Evolutionary conservation across 2,329 filamentous ascomycete genomes (phyloP).

Genomic region (Aspergillus glaucus): DNA sequence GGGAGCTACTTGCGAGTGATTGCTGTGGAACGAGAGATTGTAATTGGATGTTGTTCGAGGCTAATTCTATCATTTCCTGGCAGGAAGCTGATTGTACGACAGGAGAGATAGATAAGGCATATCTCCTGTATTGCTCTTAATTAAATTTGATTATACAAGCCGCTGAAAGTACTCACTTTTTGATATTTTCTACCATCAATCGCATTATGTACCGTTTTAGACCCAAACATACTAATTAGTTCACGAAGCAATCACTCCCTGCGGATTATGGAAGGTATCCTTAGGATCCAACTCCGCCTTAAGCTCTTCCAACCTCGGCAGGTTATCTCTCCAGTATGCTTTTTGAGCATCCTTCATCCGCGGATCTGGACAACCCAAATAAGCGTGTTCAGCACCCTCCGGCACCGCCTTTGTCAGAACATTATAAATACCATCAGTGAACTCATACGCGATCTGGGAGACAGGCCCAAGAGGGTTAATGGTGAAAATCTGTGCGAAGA

Average conservation of each 20-base stretch:
- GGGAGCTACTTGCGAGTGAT: too few species aligned
- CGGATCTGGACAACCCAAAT: conserved; percentile 59
- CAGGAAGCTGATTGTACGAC: too few species aligned
- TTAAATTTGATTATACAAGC: too few species aligned
- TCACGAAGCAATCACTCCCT: conserved; percentile 32
- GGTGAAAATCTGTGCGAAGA: conserved; percentile 59
- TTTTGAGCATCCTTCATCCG: conserved; percentile 41
- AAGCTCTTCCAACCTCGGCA: conserved; percentile 42
- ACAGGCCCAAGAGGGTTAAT: conserved; percentile 44
- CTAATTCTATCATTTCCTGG: too few species aligned
- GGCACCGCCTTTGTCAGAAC: conserved; percentile 24
- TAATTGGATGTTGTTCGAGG: too few species aligned
- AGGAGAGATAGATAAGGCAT: too few species aligned
- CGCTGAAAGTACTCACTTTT: too few species aligned
- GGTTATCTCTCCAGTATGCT: conserved; percentile 52
- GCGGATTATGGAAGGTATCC: conserved; percentile 55
- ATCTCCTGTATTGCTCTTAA: too few species aligned
- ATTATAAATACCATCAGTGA: conserved; percentile 48
- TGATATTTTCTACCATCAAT: too few species aligned
- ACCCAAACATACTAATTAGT: too few species aligned
- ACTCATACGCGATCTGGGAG: conserved; percentile 41
- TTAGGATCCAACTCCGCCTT: conserved; percentile 50
- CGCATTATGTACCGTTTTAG: too few species aligned
- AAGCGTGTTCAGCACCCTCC: conserved; percentile 43
- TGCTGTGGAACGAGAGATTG: too few species aligned